Evolutionary conservation across 331 rosid species (phyloP).

Genomic region (Ulmus americana): DNA sequence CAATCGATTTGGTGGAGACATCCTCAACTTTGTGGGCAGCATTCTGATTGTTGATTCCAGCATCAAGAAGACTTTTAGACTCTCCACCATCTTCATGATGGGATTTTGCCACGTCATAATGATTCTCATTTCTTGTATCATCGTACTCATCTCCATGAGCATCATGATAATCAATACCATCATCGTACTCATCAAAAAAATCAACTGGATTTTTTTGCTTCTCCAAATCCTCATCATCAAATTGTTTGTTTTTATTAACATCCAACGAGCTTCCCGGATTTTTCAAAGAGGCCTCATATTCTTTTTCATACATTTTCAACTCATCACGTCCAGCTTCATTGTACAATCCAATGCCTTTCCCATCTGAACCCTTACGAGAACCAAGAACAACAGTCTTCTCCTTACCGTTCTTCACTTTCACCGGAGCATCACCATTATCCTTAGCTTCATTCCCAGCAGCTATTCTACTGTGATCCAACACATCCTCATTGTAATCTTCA

Average conservation of each 20-base stretch:
- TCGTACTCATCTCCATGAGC: slow-evolving; percentile 45
- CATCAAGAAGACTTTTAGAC: slow-evolving; percentile 29
- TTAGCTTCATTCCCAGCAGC: slow-evolving; percentile 27
- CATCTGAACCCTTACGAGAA: slow-evolving; percentile 30
- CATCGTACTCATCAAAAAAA: slow-evolving; percentile 74
- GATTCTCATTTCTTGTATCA: slow-evolving; percentile 33
- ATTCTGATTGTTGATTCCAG: slow-evolving; percentile 24
- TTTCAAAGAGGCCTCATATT: slow-evolving; percentile 82
- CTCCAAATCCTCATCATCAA: slow-evolving; percentile 30
- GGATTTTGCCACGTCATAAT: slow-evolving; percentile 25
- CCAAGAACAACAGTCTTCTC: slow-evolving; percentile 33
- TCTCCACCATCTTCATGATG: slow-evolving; percentile 35
- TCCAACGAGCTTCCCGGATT: slow-evolving; percentile 26
- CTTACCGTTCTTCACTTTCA: slow-evolving; percentile 25
- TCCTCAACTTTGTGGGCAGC: slow-evolving; percentile 34
- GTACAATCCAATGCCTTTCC: slow-evolving; percentile 65
- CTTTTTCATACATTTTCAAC: slow-evolving; percentile 75
- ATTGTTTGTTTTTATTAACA: slow-evolving; percentile 19
- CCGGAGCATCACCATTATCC: slow-evolving; percentile 24
- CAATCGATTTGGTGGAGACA: slow-evolving; percentile 22
- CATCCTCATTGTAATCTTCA: slow-evolving; percentile 69
- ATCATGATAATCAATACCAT: slow-evolving; percentile 54
- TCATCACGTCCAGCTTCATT: slow-evolving; percentile 96
- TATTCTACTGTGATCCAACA: slow-evolving; percentile 32
- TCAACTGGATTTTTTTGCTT: slow-evolving; percentile 43